These are phyloP conservation scores for Lentinula novae-zelandiae DNA, from an alignment of 1,284 basidiomycete species.

Conservation along the genomic window DNA sequence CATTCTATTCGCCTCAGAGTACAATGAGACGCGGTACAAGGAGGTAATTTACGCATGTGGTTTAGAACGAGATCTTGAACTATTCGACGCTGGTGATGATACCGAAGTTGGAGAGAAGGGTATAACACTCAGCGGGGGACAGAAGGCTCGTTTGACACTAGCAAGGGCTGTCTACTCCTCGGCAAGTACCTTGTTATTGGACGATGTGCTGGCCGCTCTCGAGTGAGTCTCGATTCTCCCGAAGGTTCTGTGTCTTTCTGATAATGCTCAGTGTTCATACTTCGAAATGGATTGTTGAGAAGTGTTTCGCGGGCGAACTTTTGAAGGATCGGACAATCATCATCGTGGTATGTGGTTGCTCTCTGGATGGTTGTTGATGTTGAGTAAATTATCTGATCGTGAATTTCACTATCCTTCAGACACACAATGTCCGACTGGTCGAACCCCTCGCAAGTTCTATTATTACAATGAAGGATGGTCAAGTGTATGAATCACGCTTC, in stretches of 20 bases:
- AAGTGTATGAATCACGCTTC: slow-evolving; percentile 19
- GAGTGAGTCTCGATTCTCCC: slow-evolving; percentile 28
- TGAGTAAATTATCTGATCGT: not conserved
- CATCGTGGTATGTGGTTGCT: slow-evolving; percentile 63
- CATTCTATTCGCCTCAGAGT: slow-evolving; percentile 79
- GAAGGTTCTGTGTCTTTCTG: not conserved
- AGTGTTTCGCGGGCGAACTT: slow-evolving; percentile 69
- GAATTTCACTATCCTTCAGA: slow-evolving; percentile 27
- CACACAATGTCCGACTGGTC: slow-evolving; percentile 61
- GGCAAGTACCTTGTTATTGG: slow-evolving; percentile 58
- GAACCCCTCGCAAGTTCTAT: slow-evolving; percentile 52
- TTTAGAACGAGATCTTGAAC: slow-evolving; percentile 45
- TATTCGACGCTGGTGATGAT: slow-evolving; percentile 69
- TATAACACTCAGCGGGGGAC: slow-evolving; percentile 52
- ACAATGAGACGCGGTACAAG: slow-evolving; percentile 68
- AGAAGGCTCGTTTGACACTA: slow-evolving; percentile 72
- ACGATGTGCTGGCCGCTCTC: slow-evolving; percentile 59
- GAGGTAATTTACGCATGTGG: slow-evolving; percentile 58
- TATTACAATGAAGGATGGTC: slow-evolving; percentile 52
- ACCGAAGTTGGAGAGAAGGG: slow-evolving; percentile 55
- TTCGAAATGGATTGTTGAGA: slow-evolving; percentile 71
- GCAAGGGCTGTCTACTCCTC: slow-evolving; percentile 68
- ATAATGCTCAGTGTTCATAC: slow-evolving; percentile 45
- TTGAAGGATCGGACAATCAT: slow-evolving; percentile 67
- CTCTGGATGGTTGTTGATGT: not conserved